Evolutionary conservation across 768 basidiomycete species (phyloP).

Genomic region (Mycena vulgaris): DNA sequence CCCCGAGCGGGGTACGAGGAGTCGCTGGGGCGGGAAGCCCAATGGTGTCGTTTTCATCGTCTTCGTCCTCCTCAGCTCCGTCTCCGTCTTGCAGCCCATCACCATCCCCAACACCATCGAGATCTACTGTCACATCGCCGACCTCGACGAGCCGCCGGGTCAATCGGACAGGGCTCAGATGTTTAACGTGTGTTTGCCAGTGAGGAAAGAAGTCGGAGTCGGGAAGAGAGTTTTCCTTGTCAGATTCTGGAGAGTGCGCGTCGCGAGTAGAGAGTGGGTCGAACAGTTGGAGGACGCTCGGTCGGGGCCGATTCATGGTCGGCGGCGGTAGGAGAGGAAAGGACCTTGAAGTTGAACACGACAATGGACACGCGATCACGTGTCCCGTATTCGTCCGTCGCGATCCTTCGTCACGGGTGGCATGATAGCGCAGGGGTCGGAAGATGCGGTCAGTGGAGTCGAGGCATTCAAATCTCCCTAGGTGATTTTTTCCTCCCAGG

Average conservation of each 20-base stretch:
- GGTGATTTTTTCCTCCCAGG: too few species aligned
- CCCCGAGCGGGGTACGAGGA: slow-evolving; percentile 57
- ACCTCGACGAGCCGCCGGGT: slow-evolving; percentile 64
- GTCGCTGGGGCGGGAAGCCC: slow-evolving; percentile 48
- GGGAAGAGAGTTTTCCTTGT: slow-evolving; percentile 64
- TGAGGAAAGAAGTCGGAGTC: slow-evolving; percentile 56
- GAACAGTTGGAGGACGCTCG: slow-evolving; percentile 65
- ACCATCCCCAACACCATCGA: slow-evolving; percentile 50
- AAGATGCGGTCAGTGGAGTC: too few species aligned
- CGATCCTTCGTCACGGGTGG: too few species aligned
- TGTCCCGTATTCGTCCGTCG: too few species aligned
- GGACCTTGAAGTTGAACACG: neutral
- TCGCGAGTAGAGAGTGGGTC: slow-evolving; percentile 60
- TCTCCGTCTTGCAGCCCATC: slow-evolving; percentile 46
- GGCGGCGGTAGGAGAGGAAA: slow-evolving; percentile 2
- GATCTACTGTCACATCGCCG: slow-evolving; percentile 61
- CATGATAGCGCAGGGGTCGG: too few species aligned
- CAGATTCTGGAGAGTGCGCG: slow-evolving; percentile 52
- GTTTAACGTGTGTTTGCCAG: slow-evolving; percentile 50
- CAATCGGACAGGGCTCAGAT: slow-evolving; percentile 46
- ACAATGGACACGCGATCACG: too few species aligned
- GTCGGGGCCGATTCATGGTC: slow-evolving; percentile 58
- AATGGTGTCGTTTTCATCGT: slow-evolving; percentile 57
- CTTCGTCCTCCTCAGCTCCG: slow-evolving; percentile 49
- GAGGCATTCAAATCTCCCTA: too few species aligned